phyloP scores from a whole-genome alignment of 2,329 filamentous ascomycete genomes.

The Calonectria montana region DNA sequence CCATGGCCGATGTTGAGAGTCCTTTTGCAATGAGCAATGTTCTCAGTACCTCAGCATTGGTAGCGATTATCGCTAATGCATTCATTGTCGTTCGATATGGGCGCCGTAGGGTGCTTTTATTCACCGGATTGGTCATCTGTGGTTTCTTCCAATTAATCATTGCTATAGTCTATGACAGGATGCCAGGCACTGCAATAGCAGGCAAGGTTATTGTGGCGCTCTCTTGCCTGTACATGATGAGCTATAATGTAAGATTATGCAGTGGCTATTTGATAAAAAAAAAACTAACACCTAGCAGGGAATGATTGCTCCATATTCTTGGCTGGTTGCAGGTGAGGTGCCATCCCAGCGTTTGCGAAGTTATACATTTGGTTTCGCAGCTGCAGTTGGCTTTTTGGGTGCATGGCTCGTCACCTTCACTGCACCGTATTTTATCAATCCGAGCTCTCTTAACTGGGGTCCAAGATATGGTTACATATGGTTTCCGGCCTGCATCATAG shows the following conservation, averaged over 20 bases:
- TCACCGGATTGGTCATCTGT: conserved; percentile 24
- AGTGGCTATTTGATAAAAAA: accelerated
- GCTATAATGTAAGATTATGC: conserved; percentile 30
- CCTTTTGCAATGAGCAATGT: conserved; percentile 40
- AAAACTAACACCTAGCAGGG: background rate
- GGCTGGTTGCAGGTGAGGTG: conserved; percentile 37
- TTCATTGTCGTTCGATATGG: conserved; percentile 36
- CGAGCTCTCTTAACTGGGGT: conserved; percentile 36
- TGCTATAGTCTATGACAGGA: conserved; percentile 30
- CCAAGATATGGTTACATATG: conserved; percentile 39
- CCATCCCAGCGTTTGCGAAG: conserved; percentile 39
- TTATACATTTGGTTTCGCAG: conserved; percentile 36
- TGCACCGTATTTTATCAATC: conserved; percentile 39
- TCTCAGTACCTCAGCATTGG: conserved; percentile 35
- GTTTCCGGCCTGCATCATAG: conserved; percentile 37
- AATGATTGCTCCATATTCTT: conserved; percentile 39
- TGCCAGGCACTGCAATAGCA: conserved; percentile 25
- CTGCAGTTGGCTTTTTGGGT: conserved; percentile 31
- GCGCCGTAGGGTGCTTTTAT: conserved; percentile 26
- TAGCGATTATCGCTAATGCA: conserved; percentile 35
- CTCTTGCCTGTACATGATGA: conserved; percentile 37
- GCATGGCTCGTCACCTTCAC: conserved; percentile 40
- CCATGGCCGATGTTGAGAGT: conserved; percentile 35
- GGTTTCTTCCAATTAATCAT: conserved; percentile 37
- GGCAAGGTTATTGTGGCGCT: conserved; percentile 36